Conservation (phyloP, 768 basidiomycete genomes). For the Lentinula sp. region DNA sequence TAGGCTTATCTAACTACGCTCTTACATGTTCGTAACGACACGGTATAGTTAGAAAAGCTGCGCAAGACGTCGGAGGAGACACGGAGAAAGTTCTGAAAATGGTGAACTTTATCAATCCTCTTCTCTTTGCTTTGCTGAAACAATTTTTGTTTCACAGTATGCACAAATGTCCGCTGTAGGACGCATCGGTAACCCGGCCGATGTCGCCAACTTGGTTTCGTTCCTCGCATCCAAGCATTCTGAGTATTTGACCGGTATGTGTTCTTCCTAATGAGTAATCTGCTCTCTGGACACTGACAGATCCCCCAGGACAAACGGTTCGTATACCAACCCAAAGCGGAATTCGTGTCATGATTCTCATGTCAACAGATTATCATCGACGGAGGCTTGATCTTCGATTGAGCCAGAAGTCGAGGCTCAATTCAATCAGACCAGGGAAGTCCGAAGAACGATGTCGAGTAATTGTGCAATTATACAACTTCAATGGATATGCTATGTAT, state of each 20-base stretch:
- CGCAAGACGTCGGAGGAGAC: neutral
- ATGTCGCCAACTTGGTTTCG: constrained; percentile 23
- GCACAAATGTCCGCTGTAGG: constrained; percentile 13
- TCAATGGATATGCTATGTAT: no score
- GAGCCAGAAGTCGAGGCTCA: neutral
- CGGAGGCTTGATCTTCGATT: constrained; percentile 12
- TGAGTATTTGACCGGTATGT: constrained; percentile 21
- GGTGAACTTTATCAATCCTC: neutral
- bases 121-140: neutral
- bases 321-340: neutral
- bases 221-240: constrained; percentile 25
- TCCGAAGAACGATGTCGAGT: no score
- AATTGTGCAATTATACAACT: no score
- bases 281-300: neutral
- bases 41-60: neutral
- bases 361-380: constrained; percentile 5
- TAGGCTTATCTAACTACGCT: neutral
- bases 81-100: neutral
- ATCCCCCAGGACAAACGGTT: neutral
- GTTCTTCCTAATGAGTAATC: neutral
- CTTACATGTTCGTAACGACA: no score
- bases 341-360: neutral
- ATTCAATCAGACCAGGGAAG: no score
- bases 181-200: constrained; percentile 13
- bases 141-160: constrained; percentile 4